A percentile compares a stretch with the other conserved stretches of the same genome.
Evolutionary conservation across 2,329 filamentous ascomycete species (phyloP).

Genomic region (Cordyceps fumosorosea): DNA sequence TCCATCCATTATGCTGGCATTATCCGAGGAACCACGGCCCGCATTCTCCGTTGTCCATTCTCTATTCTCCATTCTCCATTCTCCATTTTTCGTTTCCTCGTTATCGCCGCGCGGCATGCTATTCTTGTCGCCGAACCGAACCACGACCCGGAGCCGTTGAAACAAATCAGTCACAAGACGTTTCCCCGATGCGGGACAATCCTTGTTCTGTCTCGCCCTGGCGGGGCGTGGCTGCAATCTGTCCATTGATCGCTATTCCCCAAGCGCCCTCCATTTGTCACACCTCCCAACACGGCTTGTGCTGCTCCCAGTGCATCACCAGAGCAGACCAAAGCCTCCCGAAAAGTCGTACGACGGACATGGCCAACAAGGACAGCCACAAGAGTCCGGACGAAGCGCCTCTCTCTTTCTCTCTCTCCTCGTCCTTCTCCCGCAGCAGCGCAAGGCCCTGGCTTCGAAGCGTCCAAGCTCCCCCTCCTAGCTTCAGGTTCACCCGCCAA

Average conservation of each 20-base stretch:
- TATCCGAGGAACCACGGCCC: neutral
- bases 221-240: neutral
- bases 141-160: neutral
- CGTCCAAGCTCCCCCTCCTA: neutral
- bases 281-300: neutral
- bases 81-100: neutral
- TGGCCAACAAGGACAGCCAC: neutral
- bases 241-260: constrained; percentile 2
- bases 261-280: constrained; percentile 1
- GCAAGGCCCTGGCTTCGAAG: too few relatives aligned
- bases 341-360: neutral
- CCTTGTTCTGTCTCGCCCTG: neutral
- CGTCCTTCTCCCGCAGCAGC: too few relatives aligned
- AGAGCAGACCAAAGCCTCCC: neutral
- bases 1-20: neutral
- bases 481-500: neutral
- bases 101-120: neutral
- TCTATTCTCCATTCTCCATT: neutral
- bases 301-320: neutral
- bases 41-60: neutral
- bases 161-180: constrained; percentile 5
- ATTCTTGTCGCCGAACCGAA: neutral
- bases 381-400: neutral
- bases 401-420: neutral
- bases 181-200: neutral